Evolutionary conservation across 371 early-diverging fungal genomes (phyloP), one percentile per base, ranked within the genome.

Genomic region (Rhizomucor pusillus): DNA sequence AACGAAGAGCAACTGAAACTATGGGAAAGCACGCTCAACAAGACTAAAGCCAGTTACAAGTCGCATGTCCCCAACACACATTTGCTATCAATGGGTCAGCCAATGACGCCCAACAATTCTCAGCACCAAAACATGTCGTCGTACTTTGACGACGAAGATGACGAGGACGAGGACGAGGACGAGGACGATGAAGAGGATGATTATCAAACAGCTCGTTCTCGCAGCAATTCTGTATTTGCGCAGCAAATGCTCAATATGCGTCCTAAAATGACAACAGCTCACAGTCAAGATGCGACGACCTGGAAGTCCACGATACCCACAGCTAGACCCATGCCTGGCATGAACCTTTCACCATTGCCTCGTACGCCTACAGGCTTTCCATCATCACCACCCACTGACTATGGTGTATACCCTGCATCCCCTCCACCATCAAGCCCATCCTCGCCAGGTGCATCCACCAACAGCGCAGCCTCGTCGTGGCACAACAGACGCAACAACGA

Each of bases 1-100:
- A 91, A 92, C 54, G 90, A 89, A 56, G 98, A 98, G 56, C 94
- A 95, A 65, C 80, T 92, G 18, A 85, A 83, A 46, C 71, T 89
- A 51, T 98, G 99, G 98, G 84, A 88, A 66, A 65, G 67, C 18
- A 79, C 90, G 1, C 60, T 93, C 37, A 82, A 86, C 52, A 75
- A 78, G 50, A 72, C 39, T 35, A 56, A 60, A 45, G 48, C 16
- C n/a, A 62, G 18, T 53, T 52, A 35, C 36, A 64, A 46, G 53
- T 62, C 43, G 29, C 49, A 50, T 25, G 62, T 59, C 2, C 60
- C 60, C 24, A 62, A 62, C 36, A 59, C 62, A 0, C 61, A 65
- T 44, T 36, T 71, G 29, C 54, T 62, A 45, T 70, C 61, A 34
- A 65, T 65, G n/a, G n/a, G n/a, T n/a, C n/a, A n/a, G 67, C 68